phyloP scores from a whole-genome alignment of 1,139 yeast genomes.

The Kodamaea plutei region DNA sequence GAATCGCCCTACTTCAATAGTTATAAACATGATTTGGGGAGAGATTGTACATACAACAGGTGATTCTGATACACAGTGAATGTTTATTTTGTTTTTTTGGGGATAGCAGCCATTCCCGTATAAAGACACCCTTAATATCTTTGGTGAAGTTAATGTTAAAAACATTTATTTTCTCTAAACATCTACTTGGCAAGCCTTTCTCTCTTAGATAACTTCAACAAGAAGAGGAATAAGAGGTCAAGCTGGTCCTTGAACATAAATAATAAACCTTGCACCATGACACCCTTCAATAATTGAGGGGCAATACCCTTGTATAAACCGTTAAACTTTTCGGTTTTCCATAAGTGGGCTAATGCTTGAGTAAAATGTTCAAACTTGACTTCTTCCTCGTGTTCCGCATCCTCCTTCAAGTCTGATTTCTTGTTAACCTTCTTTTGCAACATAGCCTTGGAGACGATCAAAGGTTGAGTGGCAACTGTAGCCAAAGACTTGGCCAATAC shows the following conservation, averaged over 20 bases:
- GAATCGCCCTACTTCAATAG: too few relatives aligned
- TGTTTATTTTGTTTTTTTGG: too few relatives aligned
- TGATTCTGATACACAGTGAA: too few relatives aligned
- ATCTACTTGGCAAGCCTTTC: too few relatives aligned
- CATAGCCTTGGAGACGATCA: slow-evolving; percentile 81
- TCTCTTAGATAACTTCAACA: slow-evolving; percentile 32
- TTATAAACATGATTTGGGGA: too few relatives aligned
- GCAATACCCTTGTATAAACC: slow-evolving; percentile 75
- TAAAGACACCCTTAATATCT: too few relatives aligned
- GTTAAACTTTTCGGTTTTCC: slow-evolving; percentile 45
- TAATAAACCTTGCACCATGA: slow-evolving; percentile 78
- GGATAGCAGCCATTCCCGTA: too few relatives aligned
- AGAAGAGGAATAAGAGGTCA: slow-evolving; percentile 39
- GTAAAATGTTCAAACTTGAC: slow-evolving; percentile 47
- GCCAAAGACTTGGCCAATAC: slow-evolving; percentile 79
- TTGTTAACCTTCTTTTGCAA: slow-evolving; percentile 52
- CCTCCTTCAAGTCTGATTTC: slow-evolving; percentile 14
- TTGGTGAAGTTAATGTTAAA: too few relatives aligned
- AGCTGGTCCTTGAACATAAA: slow-evolving; percentile 79
- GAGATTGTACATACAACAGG: too few relatives aligned
- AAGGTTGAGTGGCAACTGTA: slow-evolving; percentile 76
- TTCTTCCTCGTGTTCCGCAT: slow-evolving; percentile 30
- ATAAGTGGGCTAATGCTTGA: slow-evolving; percentile 48
- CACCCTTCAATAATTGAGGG: slow-evolving; percentile 80
- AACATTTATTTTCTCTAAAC: too few relatives aligned